Conservation (phyloP, 768 basidiomycete genomes). For the Candolleomyces efflorescens region DNA sequence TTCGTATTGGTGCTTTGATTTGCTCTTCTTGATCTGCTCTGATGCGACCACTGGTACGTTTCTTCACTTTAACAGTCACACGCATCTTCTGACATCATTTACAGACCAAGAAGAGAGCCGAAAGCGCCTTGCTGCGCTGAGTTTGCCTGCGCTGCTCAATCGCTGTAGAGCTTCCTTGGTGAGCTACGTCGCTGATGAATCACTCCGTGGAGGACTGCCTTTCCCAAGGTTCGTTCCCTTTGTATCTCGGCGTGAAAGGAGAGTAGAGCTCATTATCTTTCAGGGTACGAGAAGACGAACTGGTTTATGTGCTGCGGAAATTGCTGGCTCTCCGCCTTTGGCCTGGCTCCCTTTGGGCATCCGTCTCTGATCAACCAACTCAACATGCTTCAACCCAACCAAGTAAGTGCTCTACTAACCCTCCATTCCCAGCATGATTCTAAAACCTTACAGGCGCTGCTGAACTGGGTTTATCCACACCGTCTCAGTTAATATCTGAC, state of each 20-base stretch:
- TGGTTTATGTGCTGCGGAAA: slow-evolving; percentile 79
- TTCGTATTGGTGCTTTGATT: slow-evolving; percentile 90
- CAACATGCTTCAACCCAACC: slow-evolving; percentile 52
- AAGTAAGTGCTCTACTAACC: slow-evolving; percentile 31
- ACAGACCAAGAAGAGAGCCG: slow-evolving; percentile 60
- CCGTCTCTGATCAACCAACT: slow-evolving; percentile 62
- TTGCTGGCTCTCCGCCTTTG: slow-evolving; percentile 69
- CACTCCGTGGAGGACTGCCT: slow-evolving; percentile 80
- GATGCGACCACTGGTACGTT: slow-evolving; percentile 53
- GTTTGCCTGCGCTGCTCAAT: slow-evolving; percentile 66
- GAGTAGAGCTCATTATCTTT: neutral
- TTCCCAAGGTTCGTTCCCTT: slow-evolving; percentile 64
- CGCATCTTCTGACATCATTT: neutral
- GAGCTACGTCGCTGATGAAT: slow-evolving; percentile 80
- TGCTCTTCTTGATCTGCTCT: slow-evolving; percentile 79
- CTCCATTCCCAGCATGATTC: neutral
- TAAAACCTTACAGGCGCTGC: slow-evolving; percentile 19
- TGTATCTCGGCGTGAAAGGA: neutral
- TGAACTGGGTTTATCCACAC: slow-evolving; percentile 38
- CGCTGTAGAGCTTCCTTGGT: slow-evolving; percentile 70
- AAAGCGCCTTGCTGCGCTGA: slow-evolving; percentile 67
- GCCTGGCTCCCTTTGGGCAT: slow-evolving; percentile 75
- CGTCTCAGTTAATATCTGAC: slow-evolving; percentile 59
- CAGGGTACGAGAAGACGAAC: slow-evolving; percentile 85
- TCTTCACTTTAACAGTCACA: neutral